These are phyloP conservation scores for Lachnellula suecica DNA, from an alignment of 2,329 filamentous ascomycete genomes.

Conservation along the genomic window DNA sequence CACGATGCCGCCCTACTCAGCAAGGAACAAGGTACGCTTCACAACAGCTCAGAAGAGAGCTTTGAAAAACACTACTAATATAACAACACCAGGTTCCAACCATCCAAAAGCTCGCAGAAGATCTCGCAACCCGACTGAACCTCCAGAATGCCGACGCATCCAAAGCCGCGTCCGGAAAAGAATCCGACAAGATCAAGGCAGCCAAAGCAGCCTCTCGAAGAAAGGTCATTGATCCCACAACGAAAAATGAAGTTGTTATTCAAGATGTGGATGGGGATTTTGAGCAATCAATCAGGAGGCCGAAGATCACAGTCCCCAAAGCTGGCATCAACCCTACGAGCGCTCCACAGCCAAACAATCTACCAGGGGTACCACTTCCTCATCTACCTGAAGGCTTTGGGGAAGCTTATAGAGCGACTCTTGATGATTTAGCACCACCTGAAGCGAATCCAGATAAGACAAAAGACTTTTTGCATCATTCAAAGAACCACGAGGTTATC, in stretches of 20 bases:
- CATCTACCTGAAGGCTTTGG: slow-evolving; percentile 13
- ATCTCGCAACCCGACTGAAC: slow-evolving; percentile 20
- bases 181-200: slow-evolving; percentile 18
- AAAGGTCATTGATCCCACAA: slow-evolving; percentile 20
- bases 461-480: slow-evolving; percentile 19
- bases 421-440: slow-evolving; percentile 21
- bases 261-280: slow-evolving; percentile 24
- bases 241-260: slow-evolving; percentile 21
- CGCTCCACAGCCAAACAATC: not conserved
- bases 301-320: slow-evolving; percentile 21
- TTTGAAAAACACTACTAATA: not conserved
- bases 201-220: slow-evolving; percentile 21
- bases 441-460: slow-evolving; percentile 21
- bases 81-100: slow-evolving; percentile 16
- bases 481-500: slow-evolving; percentile 19
- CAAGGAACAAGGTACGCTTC: slow-evolving; percentile 19
- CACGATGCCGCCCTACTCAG: slow-evolving; percentile 20
- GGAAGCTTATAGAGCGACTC: slow-evolving; percentile 14
- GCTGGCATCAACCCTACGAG: not conserved
- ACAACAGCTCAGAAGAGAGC: not conserved
- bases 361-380: not conserved
- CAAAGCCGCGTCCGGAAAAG: slow-evolving; percentile 19
- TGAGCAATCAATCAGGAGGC: slow-evolving; percentile 16
- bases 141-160: slow-evolving; percentile 21
- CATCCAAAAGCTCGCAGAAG: slow-evolving; percentile 21